phyloP scores from a whole-genome alignment of 225 moss, liverwort and hornwort genomes.

The Antitrichia curtipendula region DNA sequence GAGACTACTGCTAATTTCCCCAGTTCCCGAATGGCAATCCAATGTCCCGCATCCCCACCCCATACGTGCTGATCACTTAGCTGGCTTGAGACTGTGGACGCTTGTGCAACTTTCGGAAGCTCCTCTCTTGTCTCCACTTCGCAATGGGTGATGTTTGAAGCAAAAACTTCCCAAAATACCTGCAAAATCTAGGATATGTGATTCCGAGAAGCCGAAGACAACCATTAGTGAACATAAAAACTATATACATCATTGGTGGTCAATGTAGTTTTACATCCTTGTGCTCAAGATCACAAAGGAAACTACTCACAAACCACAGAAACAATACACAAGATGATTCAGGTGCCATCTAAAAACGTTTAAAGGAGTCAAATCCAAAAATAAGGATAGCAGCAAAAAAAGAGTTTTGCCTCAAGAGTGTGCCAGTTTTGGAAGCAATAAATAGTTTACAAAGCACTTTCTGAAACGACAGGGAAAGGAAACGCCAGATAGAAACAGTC shows the following conservation, averaged over 20 bases:
- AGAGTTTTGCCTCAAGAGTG: not conserved
- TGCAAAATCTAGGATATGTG: conserved; percentile 9
- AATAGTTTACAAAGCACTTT: not conserved
- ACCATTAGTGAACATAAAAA: not conserved
- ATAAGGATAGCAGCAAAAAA: not conserved
- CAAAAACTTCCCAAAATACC: conserved; percentile 87
- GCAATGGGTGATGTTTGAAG: conserved; percentile 77
- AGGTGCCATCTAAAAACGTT: not conserved
- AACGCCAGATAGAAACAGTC: not conserved
- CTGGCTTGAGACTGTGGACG: conserved; percentile 28
- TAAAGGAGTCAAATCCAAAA: not conserved
- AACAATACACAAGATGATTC: not conserved
- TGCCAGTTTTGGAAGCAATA: not conserved
- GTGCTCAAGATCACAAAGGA: not conserved
- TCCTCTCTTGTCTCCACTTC: conserved; percentile 87
- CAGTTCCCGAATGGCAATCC: conserved; percentile 81
- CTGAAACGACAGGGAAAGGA: not conserved
- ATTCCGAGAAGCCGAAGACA: not conserved
- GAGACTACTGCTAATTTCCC: conserved; percentile 80
- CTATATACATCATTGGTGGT: not conserved
- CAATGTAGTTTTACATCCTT: not conserved
- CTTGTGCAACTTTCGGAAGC: conserved; percentile 10
- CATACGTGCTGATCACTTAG: conserved; percentile 26
- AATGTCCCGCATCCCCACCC: conserved; percentile 78
- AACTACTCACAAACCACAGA: not conserved